These are phyloP conservation scores for Brettanomyces custersianus DNA, from an alignment of 805 yeast species.

Conservation along the genomic window DNA sequence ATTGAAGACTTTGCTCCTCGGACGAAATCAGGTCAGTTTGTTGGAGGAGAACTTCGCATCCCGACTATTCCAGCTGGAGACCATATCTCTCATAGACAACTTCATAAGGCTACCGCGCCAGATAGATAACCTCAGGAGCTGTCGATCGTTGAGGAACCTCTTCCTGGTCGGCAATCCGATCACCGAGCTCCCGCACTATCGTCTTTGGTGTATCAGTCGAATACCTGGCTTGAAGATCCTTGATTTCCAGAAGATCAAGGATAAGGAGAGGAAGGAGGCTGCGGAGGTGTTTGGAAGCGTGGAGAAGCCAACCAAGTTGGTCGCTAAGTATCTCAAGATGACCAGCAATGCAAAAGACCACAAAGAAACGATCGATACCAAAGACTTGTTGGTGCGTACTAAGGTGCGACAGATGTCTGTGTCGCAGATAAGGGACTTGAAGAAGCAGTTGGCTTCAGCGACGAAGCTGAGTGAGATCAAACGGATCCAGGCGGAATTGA, in stretches of 20 bases:
- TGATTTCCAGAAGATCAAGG: conserved; percentile 59
- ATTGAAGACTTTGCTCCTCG: conserved; percentile 46
- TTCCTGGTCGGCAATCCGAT: conserved; percentile 54
- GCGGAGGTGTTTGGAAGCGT: conserved; percentile 31
- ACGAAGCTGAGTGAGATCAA: conserved; percentile 68
- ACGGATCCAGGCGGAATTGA: conserved; percentile 49
- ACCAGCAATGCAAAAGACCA: conserved; percentile 7
- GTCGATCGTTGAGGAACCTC: conserved; percentile 38
- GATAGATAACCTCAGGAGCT: conserved; percentile 29
- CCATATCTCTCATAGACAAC: conserved; percentile 46
- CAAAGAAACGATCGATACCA: conserved; percentile 8
- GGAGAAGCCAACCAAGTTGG: conserved; percentile 12
- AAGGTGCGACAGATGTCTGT: conserved; percentile 34
- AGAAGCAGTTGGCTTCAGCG: conserved; percentile 50
- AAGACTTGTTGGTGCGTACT: conserved; percentile 16
- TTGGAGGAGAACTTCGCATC: conserved; percentile 29
- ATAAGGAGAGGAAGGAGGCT: conserved; percentile 42
- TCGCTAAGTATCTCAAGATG: neutral
- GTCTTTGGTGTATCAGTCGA: conserved; percentile 50
- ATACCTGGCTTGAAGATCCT: conserved; percentile 55
- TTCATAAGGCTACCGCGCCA: conserved; percentile 36
- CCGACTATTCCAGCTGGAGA: conserved; percentile 35
- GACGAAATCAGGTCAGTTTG: conserved; percentile 48
- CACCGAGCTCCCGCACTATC: conserved; percentile 39
- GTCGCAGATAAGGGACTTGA: conserved; percentile 43